Base-by-base conservation (phyloP, 169 alveolate species). In the Plasmodium gallinaceum region DNA sequence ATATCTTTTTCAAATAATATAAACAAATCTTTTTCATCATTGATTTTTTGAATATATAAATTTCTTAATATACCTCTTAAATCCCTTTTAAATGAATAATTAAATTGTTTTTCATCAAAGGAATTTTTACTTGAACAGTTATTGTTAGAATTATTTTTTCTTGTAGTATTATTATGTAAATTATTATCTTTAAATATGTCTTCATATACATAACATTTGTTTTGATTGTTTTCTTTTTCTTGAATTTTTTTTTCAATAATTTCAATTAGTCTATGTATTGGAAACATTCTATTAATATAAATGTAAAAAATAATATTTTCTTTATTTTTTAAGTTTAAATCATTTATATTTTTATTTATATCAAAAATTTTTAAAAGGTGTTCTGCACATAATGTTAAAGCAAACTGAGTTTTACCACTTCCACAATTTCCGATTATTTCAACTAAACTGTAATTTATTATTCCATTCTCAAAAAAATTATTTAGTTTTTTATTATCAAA, bases 391-490 rank as follows among this genome's bases (percentile, higher is more conserved):
- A 78, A 58, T 7, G 89, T 78, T 14, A 78, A 45, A 7, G 78
- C 89, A 18, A 78, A 66, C 54, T 78, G 89, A 14, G 89, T 78
- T 43, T 78, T 78, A 0, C 89, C 89, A 22, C 70, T 78, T 7
- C 89, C 89, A 26, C 74, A 20, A 26, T 14, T n/a, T 58, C 89
- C 89, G 26, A 78, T 57, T 14, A 78, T 22, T 69, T 78, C 89
- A 10, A 78, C 61, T 6, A 78, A 46, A 8, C 89, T 78, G 46
- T 78, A 64, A 24, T 78, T 78, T 42, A 65, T 20, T 7, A 78
- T 65, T 6, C 89, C 89, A 78, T 78, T 65, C 46, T 78, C 89
- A 60, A 78, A 78, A 60, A 78, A 78, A 10, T 8, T 37, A 45
- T 78, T 78, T 24, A 78, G 70, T 42, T 78, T 78, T 20, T 78